Evolutionary conservation across 2,329 filamentous ascomycete genomes (phyloP).

Genomic region (Pyricularia sp.): DNA sequence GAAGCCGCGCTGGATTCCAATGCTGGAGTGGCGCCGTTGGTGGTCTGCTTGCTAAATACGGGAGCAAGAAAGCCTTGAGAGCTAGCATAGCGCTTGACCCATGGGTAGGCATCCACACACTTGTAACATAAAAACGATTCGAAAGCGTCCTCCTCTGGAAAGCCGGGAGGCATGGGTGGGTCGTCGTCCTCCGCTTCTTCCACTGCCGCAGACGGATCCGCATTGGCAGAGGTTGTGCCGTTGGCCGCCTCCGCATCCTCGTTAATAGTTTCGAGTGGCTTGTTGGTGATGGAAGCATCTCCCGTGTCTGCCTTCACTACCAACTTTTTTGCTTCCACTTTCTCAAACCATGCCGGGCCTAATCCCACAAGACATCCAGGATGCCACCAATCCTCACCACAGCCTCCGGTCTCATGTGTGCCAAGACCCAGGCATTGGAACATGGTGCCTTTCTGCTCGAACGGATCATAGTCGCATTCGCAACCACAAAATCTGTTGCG

Average conservation of each 20-base stretch:
- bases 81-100: slow-evolving; percentile 84
- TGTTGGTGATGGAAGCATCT: not conserved
- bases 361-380: slow-evolving; percentile 83
- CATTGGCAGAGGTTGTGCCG: not conserved
- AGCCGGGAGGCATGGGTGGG: slow-evolving; percentile 69
- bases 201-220: slow-evolving; percentile 11
- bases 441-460: slow-evolving; percentile 92
- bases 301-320: slow-evolving; percentile 3
- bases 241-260: slow-evolving; percentile 32
- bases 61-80: slow-evolving; percentile 70
- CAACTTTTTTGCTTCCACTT: slow-evolving; percentile 22
- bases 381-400: slow-evolving; percentile 97
- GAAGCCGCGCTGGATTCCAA: slow-evolving; percentile 6
- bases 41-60: slow-evolving; percentile 39
- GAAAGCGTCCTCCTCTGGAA: slow-evolving; percentile 83
- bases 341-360: slow-evolving; percentile 62
- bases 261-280: slow-evolving; percentile 35
- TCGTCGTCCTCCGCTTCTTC: slow-evolving; percentile 45
- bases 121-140: slow-evolving; percentile 91
- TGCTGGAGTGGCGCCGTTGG: not conserved
- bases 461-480: slow-evolving; percentile 75
- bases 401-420: slow-evolving; percentile 71
- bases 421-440: slow-evolving; percentile 91
- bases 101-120: slow-evolving; percentile 77
- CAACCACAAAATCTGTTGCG: slow-evolving; percentile 88